Percentiles rank a stretch among this genome's conserved stretches.
phyloP scores from a whole-genome alignment of 179 eudicot genomes.

The Spergularia azorica region DNA sequence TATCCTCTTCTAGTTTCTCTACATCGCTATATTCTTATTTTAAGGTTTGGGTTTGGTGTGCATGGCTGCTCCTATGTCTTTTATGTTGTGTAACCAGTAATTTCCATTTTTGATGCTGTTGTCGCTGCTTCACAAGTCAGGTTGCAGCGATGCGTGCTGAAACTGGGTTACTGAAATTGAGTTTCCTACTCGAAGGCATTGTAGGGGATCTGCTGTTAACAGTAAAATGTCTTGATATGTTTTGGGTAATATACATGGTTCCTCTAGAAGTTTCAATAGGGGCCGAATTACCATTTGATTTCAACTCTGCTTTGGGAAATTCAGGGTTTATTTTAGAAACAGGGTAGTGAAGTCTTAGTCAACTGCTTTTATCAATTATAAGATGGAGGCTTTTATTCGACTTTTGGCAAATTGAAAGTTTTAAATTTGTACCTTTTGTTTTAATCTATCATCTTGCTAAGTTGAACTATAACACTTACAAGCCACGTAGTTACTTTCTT shows the following conservation, averaged over 20 bases:
- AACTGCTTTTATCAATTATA: not conserved
- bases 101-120: not conserved
- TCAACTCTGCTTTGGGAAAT: not conserved
- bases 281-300: not conserved
- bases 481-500: no score
- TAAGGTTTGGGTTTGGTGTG: not conserved
- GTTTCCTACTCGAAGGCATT: not conserved
- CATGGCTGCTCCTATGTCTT: constrained; percentile 9
- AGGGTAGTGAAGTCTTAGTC: not conserved
- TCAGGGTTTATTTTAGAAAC: not conserved
- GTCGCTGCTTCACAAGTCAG: not conserved
- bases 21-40: not conserved
- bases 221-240: not conserved
- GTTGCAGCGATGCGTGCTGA: not conserved
- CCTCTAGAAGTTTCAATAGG: not conserved
- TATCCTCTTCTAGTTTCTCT: not conserved
- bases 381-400: not conserved
- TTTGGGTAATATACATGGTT: not conserved
- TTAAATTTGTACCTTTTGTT: no score
- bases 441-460: no score
- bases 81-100: not conserved
- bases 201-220: not conserved
- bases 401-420: not conserved
- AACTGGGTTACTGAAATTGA: not conserved
- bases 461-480: no score